Evolutionary conservation across 805 yeast species (phyloP), one percentile per base, ranked within the genome.

Genomic region (Groenewaldozyma tartarivorans): DNA sequence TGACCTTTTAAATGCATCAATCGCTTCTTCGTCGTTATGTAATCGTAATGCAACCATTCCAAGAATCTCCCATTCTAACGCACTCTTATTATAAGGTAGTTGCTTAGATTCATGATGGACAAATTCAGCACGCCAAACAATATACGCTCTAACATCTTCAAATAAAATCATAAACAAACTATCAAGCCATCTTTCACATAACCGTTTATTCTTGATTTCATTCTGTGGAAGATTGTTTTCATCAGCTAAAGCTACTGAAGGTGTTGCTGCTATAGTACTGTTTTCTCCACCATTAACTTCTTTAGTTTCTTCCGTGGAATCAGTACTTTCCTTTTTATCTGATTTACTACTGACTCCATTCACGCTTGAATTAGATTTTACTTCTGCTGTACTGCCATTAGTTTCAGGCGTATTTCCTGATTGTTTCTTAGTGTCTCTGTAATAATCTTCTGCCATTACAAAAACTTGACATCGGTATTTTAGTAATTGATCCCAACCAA

Each of bases 41-140:
- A 94, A 68, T 48, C 98, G 74, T 52, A 71, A 74, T 1, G 97
- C 94, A 37, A 87, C 79, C 51, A 76, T 67, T 1, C 99, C 99
- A 47, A 88, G 69, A 27, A 85, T 67, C 62, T 94, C 96, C 96
- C 96, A 88, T 61, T 88, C 96, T 43, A 81, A 64, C 0, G 95
- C 78, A 21, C 80, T 66, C 56, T 84, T 87, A 51, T 75, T 76
- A 58, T 81, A 82, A 33, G 76, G 78, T 58, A 85, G 69, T 60
- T 85, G 84, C 58, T 86, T 95, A 4, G 94, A 85, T 59, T 82
- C 87, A 63, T 82, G 81, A 61, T 90, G 95, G 47, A 87, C 74
- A 50, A 74, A 72, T 58, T 92, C 96, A 0, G 95, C 87, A 58
- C 87, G 88, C 92, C 95, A 90, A 71, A 85, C 74, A 1, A 96